These are phyloP conservation scores for Gnomoniopsis smithogilvyi DNA, from an alignment of 2,329 filamentous ascomycete genomes.

Conservation along the genomic window DNA sequence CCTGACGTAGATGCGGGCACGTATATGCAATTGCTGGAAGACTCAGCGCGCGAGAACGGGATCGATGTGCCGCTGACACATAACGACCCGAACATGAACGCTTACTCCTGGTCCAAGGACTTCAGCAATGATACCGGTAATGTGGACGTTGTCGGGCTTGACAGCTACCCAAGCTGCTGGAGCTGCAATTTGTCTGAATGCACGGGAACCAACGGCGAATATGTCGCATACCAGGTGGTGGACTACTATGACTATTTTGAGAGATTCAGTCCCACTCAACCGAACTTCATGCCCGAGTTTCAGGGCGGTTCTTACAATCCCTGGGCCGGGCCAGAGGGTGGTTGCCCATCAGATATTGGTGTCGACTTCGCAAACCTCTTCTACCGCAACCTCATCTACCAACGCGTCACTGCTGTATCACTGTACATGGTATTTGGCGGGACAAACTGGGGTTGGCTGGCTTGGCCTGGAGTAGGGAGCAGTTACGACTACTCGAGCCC, in stretches of 20 bases:
- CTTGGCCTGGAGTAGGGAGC: conserved; percentile 54
- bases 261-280: conserved; percentile 37
- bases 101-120: conserved; percentile 58
- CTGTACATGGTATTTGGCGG: conserved; percentile 66
- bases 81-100: conserved; percentile 59
- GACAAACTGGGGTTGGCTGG: conserved; percentile 60
- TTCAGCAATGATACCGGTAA: conserved; percentile 54
- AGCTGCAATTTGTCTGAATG: conserved; percentile 61
- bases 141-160: conserved; percentile 50
- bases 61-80: conserved; percentile 56
- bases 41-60: conserved; percentile 50
- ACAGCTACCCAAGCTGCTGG: conserved; percentile 58
- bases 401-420: conserved; percentile 56
- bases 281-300: conserved; percentile 56
- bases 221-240: conserved; percentile 45
- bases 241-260: conserved; percentile 26
- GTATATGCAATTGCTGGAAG: conserved; percentile 57
- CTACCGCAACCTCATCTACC: conserved; percentile 59
- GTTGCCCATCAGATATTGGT: conserved; percentile 51
- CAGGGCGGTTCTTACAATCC: conserved; percentile 59
- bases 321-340: conserved; percentile 58
- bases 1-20: conserved; percentile 45
- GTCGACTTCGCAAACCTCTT: conserved; percentile 61
- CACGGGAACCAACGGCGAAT: conserved; percentile 55
- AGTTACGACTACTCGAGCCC: conserved; percentile 64